Conservation (phyloP, 2,329 filamentous ascomycete species). For the Dendrostoma leiphaemia region DNA sequence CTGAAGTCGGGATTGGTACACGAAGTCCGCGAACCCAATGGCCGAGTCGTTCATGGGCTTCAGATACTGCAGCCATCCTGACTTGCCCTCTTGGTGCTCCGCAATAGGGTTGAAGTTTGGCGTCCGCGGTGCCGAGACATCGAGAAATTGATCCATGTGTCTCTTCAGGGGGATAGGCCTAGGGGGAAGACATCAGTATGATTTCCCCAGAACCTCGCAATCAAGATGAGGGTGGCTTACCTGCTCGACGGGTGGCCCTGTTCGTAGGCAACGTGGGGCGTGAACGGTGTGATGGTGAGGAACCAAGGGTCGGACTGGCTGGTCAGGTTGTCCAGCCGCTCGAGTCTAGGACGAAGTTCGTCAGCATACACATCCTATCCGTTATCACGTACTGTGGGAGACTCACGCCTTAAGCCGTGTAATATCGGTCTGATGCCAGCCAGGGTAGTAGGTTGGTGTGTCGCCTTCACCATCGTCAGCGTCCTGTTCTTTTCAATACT, state of each 20-base stretch:
- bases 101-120: conserved; percentile 26
- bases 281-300: conserved; percentile 21
- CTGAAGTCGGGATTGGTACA: conserved; percentile 23
- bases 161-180: conserved; percentile 19
- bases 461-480: background rate
- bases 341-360: conserved; percentile 13
- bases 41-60: conserved; percentile 20
- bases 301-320: conserved; percentile 22
- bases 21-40: conserved; percentile 20
- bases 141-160: conserved; percentile 20
- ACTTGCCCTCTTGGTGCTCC: conserved; percentile 19
- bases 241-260: conserved; percentile 16
- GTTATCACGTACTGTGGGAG: no score
- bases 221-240: background rate
- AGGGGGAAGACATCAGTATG: background rate
- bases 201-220: background rate
- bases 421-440: conserved; percentile 25
- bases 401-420: conserved; percentile 25
- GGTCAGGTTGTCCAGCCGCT: conserved; percentile 20
- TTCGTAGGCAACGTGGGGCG: conserved; percentile 22
- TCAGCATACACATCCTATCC: no score
- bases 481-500: background rate
- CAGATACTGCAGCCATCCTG: conserved; percentile 20
- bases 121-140: conserved; percentile 19
- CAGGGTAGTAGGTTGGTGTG: conserved; percentile 21